Conservation (phyloP, 257 asterid genomes). For the Hygrophila difformis region DNA sequence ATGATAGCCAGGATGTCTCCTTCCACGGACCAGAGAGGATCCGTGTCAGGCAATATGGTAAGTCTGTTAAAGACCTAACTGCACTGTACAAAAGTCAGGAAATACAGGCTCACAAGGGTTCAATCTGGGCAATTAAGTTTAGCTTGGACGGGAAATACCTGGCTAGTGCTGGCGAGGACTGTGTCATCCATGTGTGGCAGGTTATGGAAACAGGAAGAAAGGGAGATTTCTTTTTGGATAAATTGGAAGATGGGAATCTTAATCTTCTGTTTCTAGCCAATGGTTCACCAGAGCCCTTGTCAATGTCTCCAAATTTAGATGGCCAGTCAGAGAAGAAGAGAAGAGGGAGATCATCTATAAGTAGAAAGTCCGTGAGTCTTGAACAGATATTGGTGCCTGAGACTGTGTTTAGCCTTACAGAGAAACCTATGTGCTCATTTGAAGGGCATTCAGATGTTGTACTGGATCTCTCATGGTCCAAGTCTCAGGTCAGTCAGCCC, state of each 20-base stretch:
- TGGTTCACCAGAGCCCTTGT: conserved; percentile 78
- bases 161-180: conserved; percentile 99
- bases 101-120: conserved; percentile 85
- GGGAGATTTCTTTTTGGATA: conserved; percentile 68
- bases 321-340: conserved; percentile 67
- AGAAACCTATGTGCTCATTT: conserved; percentile 76
- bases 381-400: conserved; percentile 87
- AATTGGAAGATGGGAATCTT: conserved; percentile 75
- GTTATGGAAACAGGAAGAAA: conserved; percentile 78
- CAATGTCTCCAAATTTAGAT: conserved; percentile 68
- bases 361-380: conserved; percentile 71
- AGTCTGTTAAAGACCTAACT: conserved; percentile 78
- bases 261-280: conserved; percentile 55
- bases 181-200: conserved; percentile 92
- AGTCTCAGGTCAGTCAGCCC: conserved; percentile 71
- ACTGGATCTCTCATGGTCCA: conserved; percentile 97
- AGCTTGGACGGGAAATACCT: conserved; percentile 96
- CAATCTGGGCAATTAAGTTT: conserved; percentile 92
- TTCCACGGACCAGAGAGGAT: conserved; percentile 85
- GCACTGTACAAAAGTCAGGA: conserved; percentile 87
- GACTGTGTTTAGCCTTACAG: conserved; percentile 66
- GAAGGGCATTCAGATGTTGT: conserved; percentile 84
- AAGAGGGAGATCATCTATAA: conserved; percentile 75
- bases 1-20: conserved; percentile 87
- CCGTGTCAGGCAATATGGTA: conserved; percentile 82